Base-by-base conservation (phyloP, 495 filamentous ascomycete genomes). In the Trypethelium eluteriae region DNA sequence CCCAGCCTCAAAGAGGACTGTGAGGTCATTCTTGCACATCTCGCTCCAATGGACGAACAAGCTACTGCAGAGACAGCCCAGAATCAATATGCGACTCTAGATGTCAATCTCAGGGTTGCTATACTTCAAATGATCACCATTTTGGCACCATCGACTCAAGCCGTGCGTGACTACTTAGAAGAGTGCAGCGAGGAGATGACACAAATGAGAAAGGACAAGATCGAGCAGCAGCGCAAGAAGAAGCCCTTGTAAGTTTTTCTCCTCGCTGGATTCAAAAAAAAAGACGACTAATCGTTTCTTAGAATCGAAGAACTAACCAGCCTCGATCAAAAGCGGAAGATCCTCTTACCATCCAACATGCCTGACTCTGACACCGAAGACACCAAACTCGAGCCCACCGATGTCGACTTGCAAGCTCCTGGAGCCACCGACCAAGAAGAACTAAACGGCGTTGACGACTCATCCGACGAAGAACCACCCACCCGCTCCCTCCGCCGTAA, bases 121-220 rank as follows among this genome's bases (percentile, higher is more conserved):
- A 89, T 87, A 41, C 81, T 98, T 39, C 88, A 97, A 76, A 91
- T 94, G 25, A 82, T 97, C 64, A 91, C 89, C 72, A 88, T 92
- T 80, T 83, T 98, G 61, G 90, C 88, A n/a, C 78, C 92, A 59
- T 88, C 91, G 70, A 96, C 93, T 2, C 90, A 89, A 73, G 86
- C 88, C 2, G 85, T 98, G 66, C 85, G 91, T 46, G 86, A 86
- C 16, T 96, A 94, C 72, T 88, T 98, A 79, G 92, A 96, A 66
- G 86, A 93, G 68, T 95, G 92, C 76, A 88, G 86, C 59, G 89
- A 92, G 68, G 86, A 89, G 66, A 96, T 97, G 95, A 98, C 94
- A 2, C 85, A 85, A 50, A 88, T 92, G 72, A 84, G 94, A 25
- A 98, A 98, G 76, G 89, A 95, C 75, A 98, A 96, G 78, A 96